phyloP scores from a whole-genome alignment of 495 filamentous ascomycete genomes.

The Viridothelium virens region DNA sequence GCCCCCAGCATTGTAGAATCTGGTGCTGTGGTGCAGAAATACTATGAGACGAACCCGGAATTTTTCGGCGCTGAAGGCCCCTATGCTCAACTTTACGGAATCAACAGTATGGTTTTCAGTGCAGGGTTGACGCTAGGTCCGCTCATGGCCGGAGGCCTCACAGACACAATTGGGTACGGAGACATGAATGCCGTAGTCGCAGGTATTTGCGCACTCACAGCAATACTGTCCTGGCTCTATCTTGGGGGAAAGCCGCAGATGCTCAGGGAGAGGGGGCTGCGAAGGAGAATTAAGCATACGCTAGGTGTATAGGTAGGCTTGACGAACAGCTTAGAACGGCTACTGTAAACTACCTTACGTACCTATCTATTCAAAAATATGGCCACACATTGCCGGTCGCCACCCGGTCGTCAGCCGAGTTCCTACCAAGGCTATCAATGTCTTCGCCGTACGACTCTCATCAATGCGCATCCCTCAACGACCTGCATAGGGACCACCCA shows the following conservation, averaged over 20 bases:
- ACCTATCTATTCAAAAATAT: too few relatives aligned
- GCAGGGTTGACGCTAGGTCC: slow-evolving; percentile 47
- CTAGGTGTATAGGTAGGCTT: not conserved
- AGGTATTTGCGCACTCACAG: slow-evolving; percentile 38
- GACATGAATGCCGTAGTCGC: slow-evolving; percentile 52
- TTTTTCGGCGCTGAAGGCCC: slow-evolving; percentile 44
- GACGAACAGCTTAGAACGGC: too few relatives aligned
- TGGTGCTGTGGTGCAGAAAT: slow-evolving; percentile 35
- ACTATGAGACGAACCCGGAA: slow-evolving; percentile 36
- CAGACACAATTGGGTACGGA: slow-evolving; percentile 46
- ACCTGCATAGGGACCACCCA: too few relatives aligned
- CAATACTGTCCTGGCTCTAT: slow-evolving; percentile 40
- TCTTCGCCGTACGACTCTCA: too few relatives aligned
- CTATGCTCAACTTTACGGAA: slow-evolving; percentile 52
- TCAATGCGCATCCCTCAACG: too few relatives aligned
- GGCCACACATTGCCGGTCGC: too few relatives aligned
- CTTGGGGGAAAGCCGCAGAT: slow-evolving; percentile 42
- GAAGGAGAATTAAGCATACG: not conserved
- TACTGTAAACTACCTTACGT: too few relatives aligned
- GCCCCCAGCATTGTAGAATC: slow-evolving; percentile 37
- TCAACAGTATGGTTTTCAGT: slow-evolving; percentile 48
- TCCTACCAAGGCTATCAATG: too few relatives aligned
- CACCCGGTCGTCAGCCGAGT: too few relatives aligned
- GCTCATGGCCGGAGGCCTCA: slow-evolving; percentile 41
- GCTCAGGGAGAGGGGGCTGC: slow-evolving; percentile 13